phyloP scores from a whole-genome alignment of 192 early-diverging fungal species.

The Podila epicladia region DNA sequence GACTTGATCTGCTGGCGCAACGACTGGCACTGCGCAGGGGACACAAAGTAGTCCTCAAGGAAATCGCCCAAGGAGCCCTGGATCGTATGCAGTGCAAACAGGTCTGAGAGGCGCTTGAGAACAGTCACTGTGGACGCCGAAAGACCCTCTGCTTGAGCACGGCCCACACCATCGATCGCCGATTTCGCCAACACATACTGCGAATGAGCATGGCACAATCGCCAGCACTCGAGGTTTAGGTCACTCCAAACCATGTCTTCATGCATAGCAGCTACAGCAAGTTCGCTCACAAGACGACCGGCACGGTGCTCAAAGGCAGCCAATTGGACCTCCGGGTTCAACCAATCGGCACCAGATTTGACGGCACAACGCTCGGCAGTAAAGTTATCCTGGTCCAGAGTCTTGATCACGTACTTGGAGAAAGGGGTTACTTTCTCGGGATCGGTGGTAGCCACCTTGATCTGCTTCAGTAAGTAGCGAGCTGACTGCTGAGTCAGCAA shows the following conservation, averaged over 20 bases:
- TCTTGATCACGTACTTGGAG: conserved; percentile 46
- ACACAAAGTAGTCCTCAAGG: conserved; percentile 55
- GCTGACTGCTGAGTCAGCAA: conserved; percentile 75
- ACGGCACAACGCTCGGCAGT: conserved; percentile 30
- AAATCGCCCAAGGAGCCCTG: conserved; percentile 59
- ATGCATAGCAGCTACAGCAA: conserved; percentile 62
- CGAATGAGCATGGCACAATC: conserved; percentile 75
- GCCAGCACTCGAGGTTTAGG: conserved; percentile 76
- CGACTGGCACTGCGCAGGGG: conserved; percentile 52
- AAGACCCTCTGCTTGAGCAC: conserved; percentile 10
- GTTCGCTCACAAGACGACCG: conserved; percentile 65
- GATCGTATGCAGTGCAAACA: conserved; percentile 58
- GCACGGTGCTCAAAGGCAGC: conserved; percentile 75
- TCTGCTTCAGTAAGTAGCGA: conserved; percentile 74
- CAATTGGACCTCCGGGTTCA: conserved; percentile 67
- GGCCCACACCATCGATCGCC: conserved; percentile 61
- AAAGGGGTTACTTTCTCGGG: conserved; percentile 38
- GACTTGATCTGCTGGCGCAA: conserved; percentile 59
- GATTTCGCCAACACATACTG: conserved; percentile 75
- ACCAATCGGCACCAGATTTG: conserved; percentile 35
- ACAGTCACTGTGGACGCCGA: conserved; percentile 29
- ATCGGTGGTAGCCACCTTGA: conserved; percentile 56
- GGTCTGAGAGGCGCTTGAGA: conserved; percentile 37
- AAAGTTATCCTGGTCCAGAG: conserved; percentile 29
- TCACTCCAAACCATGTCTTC: conserved; percentile 70